Percentiles rank a stretch among this genome's conserved stretches.
Evolutionary conservation across 2,329 filamentous ascomycete genomes (phyloP).

Genomic region (Sordariomycetes sp.): DNA sequence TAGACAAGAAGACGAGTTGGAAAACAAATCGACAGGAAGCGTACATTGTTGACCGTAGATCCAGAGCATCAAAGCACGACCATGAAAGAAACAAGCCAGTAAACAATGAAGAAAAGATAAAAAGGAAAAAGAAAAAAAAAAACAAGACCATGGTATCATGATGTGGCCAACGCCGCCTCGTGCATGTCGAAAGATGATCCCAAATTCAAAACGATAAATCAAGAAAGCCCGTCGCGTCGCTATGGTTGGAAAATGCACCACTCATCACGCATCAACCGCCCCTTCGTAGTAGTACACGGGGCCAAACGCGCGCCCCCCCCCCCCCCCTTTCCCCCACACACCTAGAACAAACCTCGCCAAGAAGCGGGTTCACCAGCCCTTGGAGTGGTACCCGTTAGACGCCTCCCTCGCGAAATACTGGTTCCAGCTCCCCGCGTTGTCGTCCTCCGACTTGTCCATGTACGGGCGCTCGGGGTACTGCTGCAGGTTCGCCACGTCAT

Average conservation of each 20-base stretch:
- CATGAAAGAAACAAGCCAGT: not conserved
- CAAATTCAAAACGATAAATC: conserved; percentile 4
- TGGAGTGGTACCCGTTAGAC: conserved; percentile 30
- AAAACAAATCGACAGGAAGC: conserved; percentile 11
- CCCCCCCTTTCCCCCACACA: too few relatives aligned
- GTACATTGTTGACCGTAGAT: not conserved
- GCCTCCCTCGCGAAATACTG: conserved; percentile 75
- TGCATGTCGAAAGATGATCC: not conserved
- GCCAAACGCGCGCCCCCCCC: conserved; percentile 4
- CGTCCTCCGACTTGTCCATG: conserved; percentile 45
- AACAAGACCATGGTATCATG: conserved; percentile 1
- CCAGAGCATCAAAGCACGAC: not conserved
- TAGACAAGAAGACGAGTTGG: conserved; percentile 10
- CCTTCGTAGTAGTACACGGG: conserved; percentile 1
- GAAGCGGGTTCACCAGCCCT: conserved; percentile 28
- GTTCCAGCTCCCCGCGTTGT: conserved; percentile 66
- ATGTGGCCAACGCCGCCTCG: not conserved
- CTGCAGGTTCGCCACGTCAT: conserved; percentile 79
- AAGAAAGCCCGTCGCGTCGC: not conserved
- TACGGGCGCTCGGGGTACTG: conserved; percentile 59
- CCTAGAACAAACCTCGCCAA: too few relatives aligned
- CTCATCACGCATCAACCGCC: not conserved
- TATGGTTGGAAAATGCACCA: not conserved
- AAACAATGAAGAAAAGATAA: too few relatives aligned
- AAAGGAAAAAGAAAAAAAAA: too few relatives aligned